Percentiles rank a stretch among this genome's conserved stretches.
These are phyloP conservation scores for Actinomortierella ambigua DNA, from an alignment of 371 early-diverging fungal species.

Conservation along the genomic window DNA sequence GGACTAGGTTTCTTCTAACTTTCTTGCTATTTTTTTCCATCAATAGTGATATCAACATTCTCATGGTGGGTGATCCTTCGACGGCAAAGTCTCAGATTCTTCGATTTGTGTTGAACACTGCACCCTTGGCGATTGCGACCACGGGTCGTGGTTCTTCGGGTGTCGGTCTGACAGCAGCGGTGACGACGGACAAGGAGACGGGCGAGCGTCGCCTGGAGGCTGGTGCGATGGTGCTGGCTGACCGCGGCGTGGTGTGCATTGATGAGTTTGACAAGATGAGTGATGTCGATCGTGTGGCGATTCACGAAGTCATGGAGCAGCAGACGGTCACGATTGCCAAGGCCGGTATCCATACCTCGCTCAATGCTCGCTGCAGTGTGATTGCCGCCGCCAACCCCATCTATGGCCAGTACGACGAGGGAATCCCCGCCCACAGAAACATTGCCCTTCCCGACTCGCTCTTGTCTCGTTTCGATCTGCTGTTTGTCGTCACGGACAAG, in stretches of 20 bases:
- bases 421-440: conserved; percentile 89
- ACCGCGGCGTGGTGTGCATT: conserved; percentile 98
- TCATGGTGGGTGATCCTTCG: conserved; percentile 97
- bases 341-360: conserved; percentile 97
- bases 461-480: conserved; percentile 97
- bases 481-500: conserved; percentile 97
- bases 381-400: conserved; percentile 99
- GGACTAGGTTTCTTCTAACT: background rate
- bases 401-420: conserved; percentile 88
- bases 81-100: conserved; percentile 98
- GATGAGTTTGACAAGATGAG: conserved; percentile 99
- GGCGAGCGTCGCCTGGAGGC: conserved; percentile 94
- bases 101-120: conserved; percentile 88
- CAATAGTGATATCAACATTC: conserved; percentile 90
- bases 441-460: conserved; percentile 98
- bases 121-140: conserved; percentile 92
- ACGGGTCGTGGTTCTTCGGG: conserved; percentile 98
- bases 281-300: conserved; percentile 98
- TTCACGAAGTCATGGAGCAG: conserved; percentile 99
- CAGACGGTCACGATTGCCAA: conserved; percentile 98
- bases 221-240: conserved; percentile 99
- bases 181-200: conserved; percentile 66
- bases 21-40: conserved; percentile 7
- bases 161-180: conserved; percentile 97
- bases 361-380: conserved; percentile 99